These are phyloP conservation scores for Dipodascus geniculatus DNA, from an alignment of 805 yeast species.

Conservation along the genomic window DNA sequence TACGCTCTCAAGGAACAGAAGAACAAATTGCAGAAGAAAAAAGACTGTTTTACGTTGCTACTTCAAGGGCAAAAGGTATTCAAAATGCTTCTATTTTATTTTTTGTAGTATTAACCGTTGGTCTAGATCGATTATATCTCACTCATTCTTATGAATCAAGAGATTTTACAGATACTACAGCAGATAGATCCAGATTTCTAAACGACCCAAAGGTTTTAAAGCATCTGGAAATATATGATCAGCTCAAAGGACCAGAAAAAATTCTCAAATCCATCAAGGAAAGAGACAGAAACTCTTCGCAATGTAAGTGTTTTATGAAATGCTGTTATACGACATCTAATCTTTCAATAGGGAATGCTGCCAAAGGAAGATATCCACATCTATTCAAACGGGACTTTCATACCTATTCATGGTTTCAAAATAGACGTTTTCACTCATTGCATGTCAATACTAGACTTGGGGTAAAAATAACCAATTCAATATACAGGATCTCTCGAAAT, in stretches of 20 bases:
- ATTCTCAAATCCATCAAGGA: background rate
- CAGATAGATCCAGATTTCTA: background rate
- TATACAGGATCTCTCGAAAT: no score
- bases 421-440: no score
- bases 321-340: no score
- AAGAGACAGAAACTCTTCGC: no score
- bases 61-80: constrained; percentile 17
- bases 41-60: constrained; percentile 19
- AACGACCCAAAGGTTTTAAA: background rate
- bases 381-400: background rate
- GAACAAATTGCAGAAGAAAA: constrained; percentile 12
- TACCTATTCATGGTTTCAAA: background rate
- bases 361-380: background rate
- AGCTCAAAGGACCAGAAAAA: no score
- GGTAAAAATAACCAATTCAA: no score
- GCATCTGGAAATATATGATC: background rate
- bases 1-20: background rate
- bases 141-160: background rate
- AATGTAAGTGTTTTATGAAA: background rate
- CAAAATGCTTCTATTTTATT: no score
- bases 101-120: background rate
- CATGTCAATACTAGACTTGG: no score
- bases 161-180: background rate
- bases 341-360: background rate
- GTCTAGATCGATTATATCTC: background rate